Evolutionary conservation across 1,284 basidiomycete genomes (phyloP).

Genomic region (Marasmius sp.): DNA sequence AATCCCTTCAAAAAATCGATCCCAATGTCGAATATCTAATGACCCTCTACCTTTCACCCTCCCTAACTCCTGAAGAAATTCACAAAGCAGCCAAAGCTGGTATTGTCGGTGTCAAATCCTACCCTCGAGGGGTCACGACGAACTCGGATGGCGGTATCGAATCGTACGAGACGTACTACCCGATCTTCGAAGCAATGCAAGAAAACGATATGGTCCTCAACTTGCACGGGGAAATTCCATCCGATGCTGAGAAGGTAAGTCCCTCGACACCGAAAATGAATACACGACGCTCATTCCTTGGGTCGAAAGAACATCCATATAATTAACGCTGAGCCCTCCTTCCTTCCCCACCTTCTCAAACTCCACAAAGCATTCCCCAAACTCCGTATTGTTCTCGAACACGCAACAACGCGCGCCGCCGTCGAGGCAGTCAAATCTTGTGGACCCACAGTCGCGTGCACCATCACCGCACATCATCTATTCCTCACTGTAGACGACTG

Average conservation of each 20-base stretch:
- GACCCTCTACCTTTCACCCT: conserved; percentile 93
- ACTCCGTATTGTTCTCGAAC: conserved; percentile 96
- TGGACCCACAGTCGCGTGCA: conserved; percentile 90
- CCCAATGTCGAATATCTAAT: conserved; percentile 87
- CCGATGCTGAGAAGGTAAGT: conserved; percentile 75
- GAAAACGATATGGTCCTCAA: conserved; percentile 93
- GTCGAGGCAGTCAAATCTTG: conserved; percentile 89
- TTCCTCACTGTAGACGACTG: conserved; percentile 95
- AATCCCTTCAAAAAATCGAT: conserved; percentile 74
- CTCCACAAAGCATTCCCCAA: conserved; percentile 88
- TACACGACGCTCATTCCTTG: conserved; percentile 8
- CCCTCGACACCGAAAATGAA: background rate
- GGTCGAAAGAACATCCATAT: conserved; percentile 82
- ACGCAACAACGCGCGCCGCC: conserved; percentile 96
- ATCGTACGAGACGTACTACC: conserved; percentile 93
- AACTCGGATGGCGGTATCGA: conserved; percentile 98
- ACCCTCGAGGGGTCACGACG: conserved; percentile 97
- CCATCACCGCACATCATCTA: conserved; percentile 97
- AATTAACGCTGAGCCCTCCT: conserved; percentile 90
- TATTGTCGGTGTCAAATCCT: conserved; percentile 94
- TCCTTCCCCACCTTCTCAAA: conserved; percentile 86
- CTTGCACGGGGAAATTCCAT: conserved; percentile 96
- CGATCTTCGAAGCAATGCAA: conserved; percentile 95
- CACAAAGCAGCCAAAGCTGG: conserved; percentile 84
- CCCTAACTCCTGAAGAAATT: conserved; percentile 90